Conservation (phyloP, 495 filamentous ascomycete species). For the Entonaema liquescens region DNA sequence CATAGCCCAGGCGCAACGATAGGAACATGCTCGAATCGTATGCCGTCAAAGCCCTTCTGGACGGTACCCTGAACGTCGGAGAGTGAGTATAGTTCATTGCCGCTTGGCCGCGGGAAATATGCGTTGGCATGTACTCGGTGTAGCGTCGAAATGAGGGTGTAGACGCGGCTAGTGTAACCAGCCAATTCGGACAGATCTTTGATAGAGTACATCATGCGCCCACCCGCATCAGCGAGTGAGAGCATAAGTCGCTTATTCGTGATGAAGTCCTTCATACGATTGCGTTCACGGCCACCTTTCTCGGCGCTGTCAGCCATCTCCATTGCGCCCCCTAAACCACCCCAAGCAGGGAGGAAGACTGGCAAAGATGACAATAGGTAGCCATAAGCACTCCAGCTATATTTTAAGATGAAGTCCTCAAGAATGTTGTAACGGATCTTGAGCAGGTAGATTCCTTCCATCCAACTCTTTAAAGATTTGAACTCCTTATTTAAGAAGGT, state of each 20-base stretch:
- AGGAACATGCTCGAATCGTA: conserved; percentile 92
- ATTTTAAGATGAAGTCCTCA: conserved; percentile 98
- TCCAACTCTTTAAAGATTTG: conserved; percentile 87
- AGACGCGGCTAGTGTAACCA: conserved; percentile 94
- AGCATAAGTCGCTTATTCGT: conserved; percentile 99
- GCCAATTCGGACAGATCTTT: conserved; percentile 98
- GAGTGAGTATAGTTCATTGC: conserved; percentile 83
- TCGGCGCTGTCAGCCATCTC: conserved; percentile 63
- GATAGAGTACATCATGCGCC: conserved; percentile 98
- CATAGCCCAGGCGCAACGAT: conserved; percentile 86
- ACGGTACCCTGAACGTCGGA: conserved; percentile 91
- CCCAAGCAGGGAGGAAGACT: conserved; percentile 95
- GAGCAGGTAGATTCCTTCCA: conserved; percentile 95
- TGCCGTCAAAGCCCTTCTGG: conserved; percentile 92
- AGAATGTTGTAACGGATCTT: conserved; percentile 99
- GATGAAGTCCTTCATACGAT: conserved; percentile 98
- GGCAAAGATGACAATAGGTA: conserved; percentile 93
- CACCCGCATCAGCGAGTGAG: conserved; percentile 94
- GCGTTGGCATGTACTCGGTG: conserved; percentile 92
- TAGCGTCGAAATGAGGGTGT: conserved; percentile 91
- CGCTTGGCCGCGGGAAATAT: conserved; percentile 74
- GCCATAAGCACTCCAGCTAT: conserved; percentile 97
- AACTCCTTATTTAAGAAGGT: conserved; percentile 89
- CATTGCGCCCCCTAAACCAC: conserved; percentile 75
- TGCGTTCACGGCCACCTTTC: conserved; percentile 70